These are phyloP conservation scores for Polytrichum formosum DNA, from an alignment of 225 moss, liverwort and hornwort genomes.

Conservation along the genomic window DNA sequence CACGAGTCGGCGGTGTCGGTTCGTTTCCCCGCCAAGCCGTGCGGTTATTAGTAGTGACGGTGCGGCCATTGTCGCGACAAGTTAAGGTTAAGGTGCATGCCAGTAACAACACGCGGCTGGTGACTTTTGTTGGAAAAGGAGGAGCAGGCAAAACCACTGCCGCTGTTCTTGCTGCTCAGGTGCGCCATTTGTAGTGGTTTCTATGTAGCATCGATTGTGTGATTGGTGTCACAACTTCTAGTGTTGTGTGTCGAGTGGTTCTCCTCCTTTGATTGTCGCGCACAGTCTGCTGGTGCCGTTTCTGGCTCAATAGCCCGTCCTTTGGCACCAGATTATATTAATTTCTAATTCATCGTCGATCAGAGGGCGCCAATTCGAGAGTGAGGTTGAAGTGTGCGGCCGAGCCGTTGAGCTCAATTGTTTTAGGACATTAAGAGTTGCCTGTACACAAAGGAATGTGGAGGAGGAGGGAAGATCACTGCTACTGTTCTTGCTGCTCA, in stretches of 20 bases:
- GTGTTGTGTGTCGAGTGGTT: no score
- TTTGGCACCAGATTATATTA: no score
- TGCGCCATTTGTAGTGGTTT: conserved; percentile 11
- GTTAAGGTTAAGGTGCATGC: conserved; percentile 1
- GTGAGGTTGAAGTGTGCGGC: no score
- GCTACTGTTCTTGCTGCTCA: not conserved
- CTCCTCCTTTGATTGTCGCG: no score
- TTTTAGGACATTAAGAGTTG: no score
- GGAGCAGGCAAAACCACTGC: conserved; percentile 90
- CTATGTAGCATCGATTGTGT: not conserved
- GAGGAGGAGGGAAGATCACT: not conserved
- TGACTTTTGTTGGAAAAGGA: conserved; percentile 89
- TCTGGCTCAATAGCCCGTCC: no score
- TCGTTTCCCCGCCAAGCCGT: conserved; percentile 11
- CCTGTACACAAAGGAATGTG: not conserved
- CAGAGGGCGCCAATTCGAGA: no score
- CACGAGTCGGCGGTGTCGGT: conserved; percentile 4
- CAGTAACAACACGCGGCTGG: conserved; percentile 48
- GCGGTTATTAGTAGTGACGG: conserved; percentile 11
- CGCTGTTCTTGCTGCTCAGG: conserved; percentile 93
- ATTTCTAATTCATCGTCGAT: no score
- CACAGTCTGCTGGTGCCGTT: no score
- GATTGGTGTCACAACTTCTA: not conserved
- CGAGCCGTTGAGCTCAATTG: no score
- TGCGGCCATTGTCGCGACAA: conserved; percentile 12